phyloP scores from a whole-genome alignment of 2,329 filamentous ascomycete genomes.

The Trichoderma koningiopsis region DNA sequence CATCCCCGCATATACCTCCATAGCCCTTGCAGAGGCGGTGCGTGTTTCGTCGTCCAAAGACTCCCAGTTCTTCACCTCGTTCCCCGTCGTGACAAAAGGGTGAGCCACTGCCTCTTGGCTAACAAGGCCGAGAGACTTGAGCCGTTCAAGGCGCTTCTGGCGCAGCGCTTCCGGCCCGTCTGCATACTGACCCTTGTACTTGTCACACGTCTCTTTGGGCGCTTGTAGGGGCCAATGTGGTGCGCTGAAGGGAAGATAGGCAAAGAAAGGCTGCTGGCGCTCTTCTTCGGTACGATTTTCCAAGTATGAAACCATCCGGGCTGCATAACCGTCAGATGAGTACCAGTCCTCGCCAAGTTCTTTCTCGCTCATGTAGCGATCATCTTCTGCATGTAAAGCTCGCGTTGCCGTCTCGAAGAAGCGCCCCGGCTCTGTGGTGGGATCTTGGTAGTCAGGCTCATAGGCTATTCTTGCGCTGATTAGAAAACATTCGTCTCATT shows the following conservation, averaged over 20 bases:
- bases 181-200: conserved; percentile 62
- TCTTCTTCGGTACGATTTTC: conserved; percentile 48
- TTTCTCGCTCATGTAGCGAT: conserved; percentile 15
- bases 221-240: conserved; percentile 67
- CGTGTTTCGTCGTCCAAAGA: conserved; percentile 50
- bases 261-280: conserved; percentile 55
- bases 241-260: conserved; percentile 62
- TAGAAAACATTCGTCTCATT: neutral
- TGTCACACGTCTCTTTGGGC: conserved; percentile 54
- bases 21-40: conserved; percentile 53
- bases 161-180: conserved; percentile 61
- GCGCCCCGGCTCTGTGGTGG: conserved; percentile 15
- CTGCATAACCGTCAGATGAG: conserved; percentile 51
- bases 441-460: conserved; percentile 23
- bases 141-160: conserved; percentile 52
- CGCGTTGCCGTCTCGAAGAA: conserved; percentile 21
- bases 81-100: conserved; percentile 50
- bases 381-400: conserved; percentile 19
- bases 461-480: neutral
- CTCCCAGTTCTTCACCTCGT: conserved; percentile 46
- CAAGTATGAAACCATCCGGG: conserved; percentile 55
- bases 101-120: conserved; percentile 52
- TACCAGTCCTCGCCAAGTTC: conserved; percentile 20
- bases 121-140: conserved; percentile 61
- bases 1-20: conserved; percentile 67